Conservation (phyloP, 2,329 filamentous ascomycete species). For the Scopulariopsis brevicaulis region DNA sequence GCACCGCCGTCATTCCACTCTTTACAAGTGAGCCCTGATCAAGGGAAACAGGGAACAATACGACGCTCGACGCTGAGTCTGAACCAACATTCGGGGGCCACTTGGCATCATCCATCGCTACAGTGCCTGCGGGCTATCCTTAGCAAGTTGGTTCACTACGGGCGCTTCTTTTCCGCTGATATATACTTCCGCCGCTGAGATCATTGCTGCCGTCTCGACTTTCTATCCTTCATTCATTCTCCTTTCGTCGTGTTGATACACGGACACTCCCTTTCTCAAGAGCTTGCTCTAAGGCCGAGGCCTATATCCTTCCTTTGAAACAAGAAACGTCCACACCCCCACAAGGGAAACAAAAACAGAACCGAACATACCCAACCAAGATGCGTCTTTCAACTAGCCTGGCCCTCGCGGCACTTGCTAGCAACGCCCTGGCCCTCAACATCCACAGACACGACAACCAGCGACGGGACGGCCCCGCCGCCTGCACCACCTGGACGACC, state of each 20-base stretch:
- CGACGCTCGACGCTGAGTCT: neutral
- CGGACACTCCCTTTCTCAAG: neutral
- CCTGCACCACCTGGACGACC: conserved; percentile 26
- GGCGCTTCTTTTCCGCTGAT: too few species aligned
- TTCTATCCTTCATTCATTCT: neutral
- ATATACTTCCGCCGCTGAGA: too few species aligned
- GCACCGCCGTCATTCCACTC: neutral
- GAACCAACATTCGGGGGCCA: neutral
- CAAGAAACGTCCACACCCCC: neutral
- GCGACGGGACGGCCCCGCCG: conserved; percentile 14
- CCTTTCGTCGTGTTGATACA: neutral
- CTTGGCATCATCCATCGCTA: neutral
- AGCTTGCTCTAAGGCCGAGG: neutral
- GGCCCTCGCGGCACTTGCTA: conserved; percentile 26
- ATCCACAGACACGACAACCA: conserved; percentile 25
- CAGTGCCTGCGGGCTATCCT: neutral
- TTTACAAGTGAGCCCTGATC: neutral
- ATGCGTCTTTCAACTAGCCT: neutral
- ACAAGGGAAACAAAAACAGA: too few species aligned
- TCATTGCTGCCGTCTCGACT: neutral
- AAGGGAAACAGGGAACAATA: neutral
- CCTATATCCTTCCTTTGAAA: neutral
- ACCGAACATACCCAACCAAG: neutral
- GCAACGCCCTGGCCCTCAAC: conserved; percentile 29
- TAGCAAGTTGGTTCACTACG: neutral